Evolutionary conservation across 495 filamentous ascomycete genomes (phyloP).

Genomic region (Xanthoparmelia taractica): DNA sequence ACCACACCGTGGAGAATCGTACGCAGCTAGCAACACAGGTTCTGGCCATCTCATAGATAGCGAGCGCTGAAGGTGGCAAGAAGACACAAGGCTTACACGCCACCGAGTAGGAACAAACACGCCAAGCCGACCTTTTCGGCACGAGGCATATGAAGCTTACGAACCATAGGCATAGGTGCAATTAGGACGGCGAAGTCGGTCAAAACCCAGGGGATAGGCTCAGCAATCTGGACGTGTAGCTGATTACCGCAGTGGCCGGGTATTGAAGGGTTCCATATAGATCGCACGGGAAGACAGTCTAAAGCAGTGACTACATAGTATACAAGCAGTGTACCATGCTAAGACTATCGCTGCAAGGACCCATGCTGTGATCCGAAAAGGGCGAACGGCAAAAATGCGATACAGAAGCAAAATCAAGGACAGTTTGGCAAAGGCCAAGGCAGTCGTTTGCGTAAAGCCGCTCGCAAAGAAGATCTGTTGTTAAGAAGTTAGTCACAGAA

Average conservation of each 20-base stretch:
- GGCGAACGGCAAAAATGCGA: conserved; percentile 14
- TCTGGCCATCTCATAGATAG: not conserved
- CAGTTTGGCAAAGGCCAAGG: too few relatives aligned
- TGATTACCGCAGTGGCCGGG: conserved; percentile 1
- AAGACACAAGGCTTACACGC: conserved; percentile 9
- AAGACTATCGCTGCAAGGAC: conserved; percentile 13
- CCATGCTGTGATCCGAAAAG: conserved; percentile 10
- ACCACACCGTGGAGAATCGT: conserved; percentile 7
- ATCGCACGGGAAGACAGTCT: conserved; percentile 6
- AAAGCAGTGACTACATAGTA: not conserved
- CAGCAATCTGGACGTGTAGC: not conserved
- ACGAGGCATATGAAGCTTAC: conserved; percentile 1
- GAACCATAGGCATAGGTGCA: conserved; percentile 1
- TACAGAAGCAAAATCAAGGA: conserved; percentile 2
- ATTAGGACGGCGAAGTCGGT: conserved; percentile 16
- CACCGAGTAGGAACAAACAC: conserved; percentile 5
- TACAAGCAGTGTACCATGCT: conserved; percentile 9
- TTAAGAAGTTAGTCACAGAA: too few relatives aligned
- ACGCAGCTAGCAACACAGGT: conserved; percentile 12
- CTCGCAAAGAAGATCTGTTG: too few relatives aligned
- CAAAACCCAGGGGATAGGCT: conserved; percentile 3
- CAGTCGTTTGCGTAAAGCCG: too few relatives aligned
- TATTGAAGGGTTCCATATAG: conserved; percentile 7
- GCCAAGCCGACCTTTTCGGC: conserved; percentile 6
- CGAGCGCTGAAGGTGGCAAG: too few relatives aligned